Base-by-base conservation (phyloP, 169 alveolate genomes). In the Cryptosporidium felis region DNA sequence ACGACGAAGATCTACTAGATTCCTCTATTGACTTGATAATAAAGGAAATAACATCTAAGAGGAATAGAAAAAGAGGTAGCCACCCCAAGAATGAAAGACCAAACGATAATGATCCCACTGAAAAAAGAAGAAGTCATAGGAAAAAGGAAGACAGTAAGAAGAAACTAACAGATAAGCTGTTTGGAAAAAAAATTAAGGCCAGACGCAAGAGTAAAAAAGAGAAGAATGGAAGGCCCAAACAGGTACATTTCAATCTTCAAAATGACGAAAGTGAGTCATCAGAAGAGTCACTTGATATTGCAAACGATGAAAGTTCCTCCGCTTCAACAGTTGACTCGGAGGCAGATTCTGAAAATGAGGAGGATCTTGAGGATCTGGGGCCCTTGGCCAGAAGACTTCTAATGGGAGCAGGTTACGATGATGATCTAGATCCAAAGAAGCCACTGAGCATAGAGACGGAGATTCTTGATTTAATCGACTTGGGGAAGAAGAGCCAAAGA, bases 381-480 rank as follows among this genome's bases (percentile, higher is more conserved):
- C 74, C 53, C 28, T 36, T 49, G 14, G 67, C 56, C n/a, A 49
- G 23, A 34, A 28, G 74, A 74, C 9, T 74, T 41, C 8, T 49
- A 4, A 74, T 53, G 53, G 65, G 44, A 38, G 85, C 60, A 23
- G 65, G 65, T 0, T 74, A 53, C 36, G 85, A 74, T 18, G 85
- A 74, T 38, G 85, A 74, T 18, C 32, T 74, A 23, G 85, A 74
- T 36, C 85, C 85, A 49, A 38, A 21, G 10, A 36, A 26, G 0
- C 56, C 67, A 34, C 46, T 74, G 38, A 36, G 44, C 36, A 74
- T 74, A 18, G 85, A 74, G 10, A 46, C 51, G 38, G 67, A 56
- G 36, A 74, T 53, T 40, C 45, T 53, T 42, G 66, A 74, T 10
- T 16, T 53, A 8, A 21, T 53, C 16, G 85, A 49, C 40, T 23